A percentile compares a stretch with the other conserved stretches of the same genome.
phyloP scores from a whole-genome alignment of 2,329 filamentous ascomycete species.

The Penicillium sp. region DNA sequence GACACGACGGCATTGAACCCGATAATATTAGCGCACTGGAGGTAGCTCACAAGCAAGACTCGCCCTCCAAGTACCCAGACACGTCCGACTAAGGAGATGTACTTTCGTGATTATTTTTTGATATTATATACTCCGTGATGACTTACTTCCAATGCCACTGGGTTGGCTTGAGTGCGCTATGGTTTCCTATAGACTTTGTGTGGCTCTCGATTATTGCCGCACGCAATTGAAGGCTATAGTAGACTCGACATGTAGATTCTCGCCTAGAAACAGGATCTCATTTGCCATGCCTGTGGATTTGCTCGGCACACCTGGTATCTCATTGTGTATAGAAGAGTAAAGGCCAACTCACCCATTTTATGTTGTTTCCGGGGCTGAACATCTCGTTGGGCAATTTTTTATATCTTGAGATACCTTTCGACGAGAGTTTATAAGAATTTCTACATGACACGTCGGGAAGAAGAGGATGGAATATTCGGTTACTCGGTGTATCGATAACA shows the following conservation, averaged over 20 bases:
- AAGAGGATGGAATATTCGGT: background rate
- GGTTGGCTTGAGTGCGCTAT: background rate
- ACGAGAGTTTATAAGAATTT: no score
- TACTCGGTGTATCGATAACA: constrained; percentile 1
- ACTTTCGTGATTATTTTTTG: background rate
- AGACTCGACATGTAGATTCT: no score
- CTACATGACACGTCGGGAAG: no score
- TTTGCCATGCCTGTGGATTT: no score
- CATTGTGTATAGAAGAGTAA: no score
- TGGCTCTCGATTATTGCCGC: background rate
- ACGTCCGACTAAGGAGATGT: background rate
- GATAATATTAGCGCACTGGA: constrained; percentile 10
- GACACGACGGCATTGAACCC: constrained; percentile 11
- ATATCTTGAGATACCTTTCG: no score
- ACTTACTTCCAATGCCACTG: background rate
- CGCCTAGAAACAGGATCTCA: no score
- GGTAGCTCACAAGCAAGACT: constrained; percentile 4
- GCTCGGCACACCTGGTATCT: no score
- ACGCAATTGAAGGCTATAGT: background rate
- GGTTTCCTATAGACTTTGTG: background rate
- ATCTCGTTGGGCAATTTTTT: no score
- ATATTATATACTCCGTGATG: background rate
- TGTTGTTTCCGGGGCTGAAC: no score
- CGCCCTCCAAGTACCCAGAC: background rate
- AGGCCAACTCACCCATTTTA: no score